Base-by-base conservation (phyloP, 164 flowering plant genomes). In the Amborella trichopoda region DNA sequence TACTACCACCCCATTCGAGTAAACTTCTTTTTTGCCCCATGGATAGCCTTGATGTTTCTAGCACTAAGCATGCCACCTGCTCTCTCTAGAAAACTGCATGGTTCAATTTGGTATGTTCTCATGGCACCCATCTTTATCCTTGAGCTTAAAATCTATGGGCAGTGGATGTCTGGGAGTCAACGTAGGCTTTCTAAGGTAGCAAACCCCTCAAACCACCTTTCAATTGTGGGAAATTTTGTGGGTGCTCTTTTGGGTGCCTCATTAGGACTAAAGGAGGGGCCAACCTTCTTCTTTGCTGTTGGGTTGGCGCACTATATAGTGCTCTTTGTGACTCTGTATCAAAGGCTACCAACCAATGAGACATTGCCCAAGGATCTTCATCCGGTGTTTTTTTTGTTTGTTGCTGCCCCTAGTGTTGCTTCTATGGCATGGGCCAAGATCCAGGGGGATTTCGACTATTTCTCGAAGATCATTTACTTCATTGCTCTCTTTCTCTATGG, bases 21-120 rank as follows among this genome's bases (percentile, higher is more conserved):
- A 56, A 90, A 90, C 70, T 86, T 77, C 83, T 86, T 90, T 67
- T 86, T 90, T 42, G 91, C 98, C 50, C 98, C 94, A 8, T 80
- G 76, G 73, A 75, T 90, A 43, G 58, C 87, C 23, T 67, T 67
- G 12, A 53, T 86, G 40, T 79, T 86, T 63, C 45, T 90, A 18
- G 74, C 64, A 1, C 67, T 79, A 18, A 87, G 89, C 12, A 62
- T 71, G 17, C 94, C 95, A 14, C 73, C 79, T 5, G 57, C 65
- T 0, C 26, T 81, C 28, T 33, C 71, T 3, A 28, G 54, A 13
- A 28, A 44, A 25, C 56, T 79, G 5, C 83, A 56, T 26, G 26
- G 34, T 0, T 37, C 71, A 22, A 60, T 83, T 3, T 90, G 97
- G 97, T 90, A 83, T 50, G 23, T 75, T 45, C 75, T 90, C 21